Conservation (phyloP, 331 rosid species). For the Malus hybrid region DNA sequence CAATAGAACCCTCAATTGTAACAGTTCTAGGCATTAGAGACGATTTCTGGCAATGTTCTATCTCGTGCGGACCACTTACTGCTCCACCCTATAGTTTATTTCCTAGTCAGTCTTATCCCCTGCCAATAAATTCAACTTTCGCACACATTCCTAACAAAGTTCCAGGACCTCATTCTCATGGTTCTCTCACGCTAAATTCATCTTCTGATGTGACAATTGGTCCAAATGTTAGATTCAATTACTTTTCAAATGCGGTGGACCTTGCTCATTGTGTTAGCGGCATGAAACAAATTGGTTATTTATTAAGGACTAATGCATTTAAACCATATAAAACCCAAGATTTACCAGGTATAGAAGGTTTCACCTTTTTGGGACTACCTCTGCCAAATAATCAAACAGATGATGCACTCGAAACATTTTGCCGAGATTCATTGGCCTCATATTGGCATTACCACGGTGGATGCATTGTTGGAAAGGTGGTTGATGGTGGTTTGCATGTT, state of each 20-base stretch:
- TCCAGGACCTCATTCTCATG: background rate
- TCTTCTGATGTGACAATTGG: background rate
- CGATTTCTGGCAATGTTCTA: background rate
- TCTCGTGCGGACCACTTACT: background rate
- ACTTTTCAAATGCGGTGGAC: constrained; percentile 4
- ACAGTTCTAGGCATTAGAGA: background rate
- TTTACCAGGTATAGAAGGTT: background rate
- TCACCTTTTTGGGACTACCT: background rate
- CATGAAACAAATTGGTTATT: constrained; percentile 12
- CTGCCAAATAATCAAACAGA: constrained; percentile 7
- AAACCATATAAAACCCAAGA: background rate
- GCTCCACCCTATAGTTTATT: background rate
- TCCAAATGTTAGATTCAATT: constrained; percentile 19
- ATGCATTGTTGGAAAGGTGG: constrained; percentile 17
- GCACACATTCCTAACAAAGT: background rate
- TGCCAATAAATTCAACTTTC: background rate
- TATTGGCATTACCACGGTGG: constrained; percentile 33
- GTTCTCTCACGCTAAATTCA: constrained; percentile 2
- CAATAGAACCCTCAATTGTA: background rate
- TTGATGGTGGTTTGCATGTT: constrained; percentile 9
- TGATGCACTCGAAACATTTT: background rate
- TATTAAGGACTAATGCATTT: constrained; percentile 7
- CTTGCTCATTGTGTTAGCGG: constrained; percentile 17
- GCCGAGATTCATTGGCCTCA: background rate
- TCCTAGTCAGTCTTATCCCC: background rate